Base-by-base conservation (phyloP, 257 asterid genomes). In the Rubia yunnanensis region DNA sequence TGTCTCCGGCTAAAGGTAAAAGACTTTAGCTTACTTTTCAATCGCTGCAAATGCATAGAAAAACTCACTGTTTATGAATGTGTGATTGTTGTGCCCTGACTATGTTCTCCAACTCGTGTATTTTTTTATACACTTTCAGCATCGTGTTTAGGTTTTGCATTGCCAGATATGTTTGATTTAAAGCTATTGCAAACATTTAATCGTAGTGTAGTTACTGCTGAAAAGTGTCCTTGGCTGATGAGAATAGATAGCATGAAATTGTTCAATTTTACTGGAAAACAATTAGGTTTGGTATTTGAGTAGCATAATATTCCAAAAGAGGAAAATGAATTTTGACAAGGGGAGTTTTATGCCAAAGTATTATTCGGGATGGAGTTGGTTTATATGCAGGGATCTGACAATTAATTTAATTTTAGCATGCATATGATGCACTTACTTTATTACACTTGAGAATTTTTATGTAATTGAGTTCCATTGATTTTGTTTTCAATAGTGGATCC, bases 1-100 rank as follows among this genome's bases (percentile, higher is more conserved):
- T 85, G 89, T 79, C 89, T 70, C 86, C 89, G 20, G 78, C 78
- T 61, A 85, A 85, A 83, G 89, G 92, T 85, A 71, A 20, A n/a
- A 60, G 18, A 60, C 20, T 63, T 63, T 8, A n/a, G 5, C 30
- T 5, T 55, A 1, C 34, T 24, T 55, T 55, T 24, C 34, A 24
- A 56, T 10, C 18, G 5, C 62, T 24, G 62, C 18, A 13, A 28
- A 10, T 56, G 9, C 18, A 27, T 54, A 8, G 34, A 3, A 17
- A 27, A 56, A 28, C 36, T 55, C 3, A 8, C 15, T 15, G 36
- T 54, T 26, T 54, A 17, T 2, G 5, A 17, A 11, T 54, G 0
- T 15, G n/a, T 27, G 62, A 5, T 56, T 28, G 22, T 56, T 14
- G 27, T 18, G 28, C 10, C 15, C 6, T 53, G 22, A 18, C 22